phyloP scores from a whole-genome alignment of 345 rosid species.

The Populus pruinosa region DNA sequence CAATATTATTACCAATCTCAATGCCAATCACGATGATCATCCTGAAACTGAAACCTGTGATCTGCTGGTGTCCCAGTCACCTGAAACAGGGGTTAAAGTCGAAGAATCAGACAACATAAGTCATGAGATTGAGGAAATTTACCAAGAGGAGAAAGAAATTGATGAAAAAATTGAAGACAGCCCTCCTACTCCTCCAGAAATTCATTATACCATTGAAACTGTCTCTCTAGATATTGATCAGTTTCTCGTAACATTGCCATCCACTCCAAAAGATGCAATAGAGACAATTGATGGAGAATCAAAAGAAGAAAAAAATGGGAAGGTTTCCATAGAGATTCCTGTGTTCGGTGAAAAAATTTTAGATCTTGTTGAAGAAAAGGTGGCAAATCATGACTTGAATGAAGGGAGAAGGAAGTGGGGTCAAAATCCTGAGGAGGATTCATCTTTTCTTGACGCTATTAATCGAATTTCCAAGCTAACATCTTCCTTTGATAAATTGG shows the following conservation, averaged over 20 bases:
- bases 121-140: background rate
- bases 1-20: background rate
- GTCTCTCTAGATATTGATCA: slow-evolving; percentile 52
- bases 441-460: slow-evolving; percentile 41
- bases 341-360: slow-evolving; percentile 52
- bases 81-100: background rate
- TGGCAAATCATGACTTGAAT: slow-evolving; percentile 34
- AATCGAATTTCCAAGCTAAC: slow-evolving; percentile 56
- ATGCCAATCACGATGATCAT: background rate
- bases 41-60: background rate
- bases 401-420: slow-evolving; percentile 41
- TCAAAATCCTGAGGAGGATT: slow-evolving; percentile 38
- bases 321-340: slow-evolving; percentile 35
- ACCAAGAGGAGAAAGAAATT: background rate
- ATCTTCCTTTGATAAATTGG: slow-evolving; percentile 24
- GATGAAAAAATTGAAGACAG: slow-evolving; percentile 12
- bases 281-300: background rate
- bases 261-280: slow-evolving; percentile 2
- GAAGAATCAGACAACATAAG: background rate
- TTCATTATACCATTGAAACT: slow-evolving; percentile 40
- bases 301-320: slow-evolving; percentile 5
- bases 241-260: slow-evolving; percentile 30
- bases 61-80: background rate
- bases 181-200: slow-evolving; percentile 24
- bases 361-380: slow-evolving; percentile 53